A percentile compares a stretch with the other conserved stretches of the same genome.
Evolutionary conservation across 2,329 filamentous ascomycete species (phyloP).

Genomic region (Magnaporthiopsis incrustans): DNA sequence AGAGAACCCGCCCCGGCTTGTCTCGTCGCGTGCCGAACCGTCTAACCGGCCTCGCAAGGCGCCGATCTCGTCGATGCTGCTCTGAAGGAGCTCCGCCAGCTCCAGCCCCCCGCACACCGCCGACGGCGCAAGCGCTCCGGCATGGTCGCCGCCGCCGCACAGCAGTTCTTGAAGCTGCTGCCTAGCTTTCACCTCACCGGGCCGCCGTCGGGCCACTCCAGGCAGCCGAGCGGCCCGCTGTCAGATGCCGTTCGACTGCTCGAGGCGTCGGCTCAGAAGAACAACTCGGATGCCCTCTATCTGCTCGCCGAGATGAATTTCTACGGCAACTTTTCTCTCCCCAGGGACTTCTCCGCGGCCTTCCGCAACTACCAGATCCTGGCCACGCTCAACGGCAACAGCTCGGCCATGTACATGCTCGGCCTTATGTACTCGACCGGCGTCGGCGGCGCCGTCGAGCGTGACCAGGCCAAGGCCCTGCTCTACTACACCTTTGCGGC

Average conservation of each 20-base stretch:
- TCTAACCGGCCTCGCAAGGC: constrained; percentile 24
- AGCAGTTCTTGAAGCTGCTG: constrained; percentile 38
- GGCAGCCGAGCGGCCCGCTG: constrained; percentile 30
- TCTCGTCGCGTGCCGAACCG: too few relatives aligned
- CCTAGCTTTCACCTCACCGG: constrained; percentile 41
- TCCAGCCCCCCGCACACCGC: constrained; percentile 36
- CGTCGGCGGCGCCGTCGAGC: constrained; percentile 69
- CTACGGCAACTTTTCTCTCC: constrained; percentile 86
- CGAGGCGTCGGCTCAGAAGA: constrained; percentile 42
- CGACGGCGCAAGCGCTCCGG: constrained; percentile 35
- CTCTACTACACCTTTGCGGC: constrained; percentile 94
- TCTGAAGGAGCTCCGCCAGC: constrained; percentile 39
- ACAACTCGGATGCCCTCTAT: constrained; percentile 78
- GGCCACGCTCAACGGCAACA: constrained; percentile 71
- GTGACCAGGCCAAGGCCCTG: constrained; percentile 84
- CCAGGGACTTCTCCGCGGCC: constrained; percentile 69
- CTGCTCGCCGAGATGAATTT: constrained; percentile 93
- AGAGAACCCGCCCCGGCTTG: too few relatives aligned
- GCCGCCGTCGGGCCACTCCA: constrained; percentile 31
- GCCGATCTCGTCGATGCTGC: constrained; percentile 47
- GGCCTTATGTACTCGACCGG: constrained; percentile 95
- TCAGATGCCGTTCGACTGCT: constrained; percentile 44
- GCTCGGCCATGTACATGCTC: constrained; percentile 90
- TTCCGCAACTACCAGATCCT: constrained; percentile 77
- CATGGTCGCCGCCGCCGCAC: constrained; percentile 33